These are phyloP conservation scores for Malus asiatica DNA, from an alignment of 306 rosid species.

Conservation along the genomic window DNA sequence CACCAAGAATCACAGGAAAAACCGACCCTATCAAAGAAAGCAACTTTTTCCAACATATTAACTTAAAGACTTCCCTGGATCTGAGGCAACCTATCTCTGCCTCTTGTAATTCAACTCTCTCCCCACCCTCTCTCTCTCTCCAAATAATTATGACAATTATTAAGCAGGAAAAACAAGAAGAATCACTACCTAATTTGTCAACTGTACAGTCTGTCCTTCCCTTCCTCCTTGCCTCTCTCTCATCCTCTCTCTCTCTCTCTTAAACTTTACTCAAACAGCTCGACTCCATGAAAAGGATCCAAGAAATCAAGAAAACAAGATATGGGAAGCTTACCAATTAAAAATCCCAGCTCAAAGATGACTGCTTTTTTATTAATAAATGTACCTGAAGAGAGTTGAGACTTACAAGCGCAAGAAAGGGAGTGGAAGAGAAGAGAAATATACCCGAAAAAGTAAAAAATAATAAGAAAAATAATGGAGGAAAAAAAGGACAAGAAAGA, in stretches of 20 bases:
- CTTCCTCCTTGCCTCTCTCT: constrained; percentile 11
- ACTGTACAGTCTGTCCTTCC: constrained; percentile 31
- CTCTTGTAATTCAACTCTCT: constrained; percentile 35
- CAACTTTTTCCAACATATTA: constrained; percentile 28
- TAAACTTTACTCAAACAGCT: constrained; percentile 18
- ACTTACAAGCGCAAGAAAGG: constrained; percentile 22
- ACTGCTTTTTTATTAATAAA: neutral
- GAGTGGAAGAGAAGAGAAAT: constrained; percentile 17
- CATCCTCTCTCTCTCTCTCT: neutral
- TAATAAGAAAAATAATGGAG: constrained; percentile 1
- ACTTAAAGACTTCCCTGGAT: constrained; percentile 65
- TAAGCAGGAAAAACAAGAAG: constrained; percentile 26
- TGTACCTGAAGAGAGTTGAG: constrained; percentile 19
- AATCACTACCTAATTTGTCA: constrained; percentile 63
- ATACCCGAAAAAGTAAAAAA: neutral
- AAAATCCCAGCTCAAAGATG: constrained; percentile 27
- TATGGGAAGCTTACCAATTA: constrained; percentile 20
- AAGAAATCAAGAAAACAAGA: constrained; percentile 25
- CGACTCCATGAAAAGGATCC: constrained; percentile 41
- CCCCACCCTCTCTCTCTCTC: neutral
- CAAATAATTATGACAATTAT: constrained; percentile 31
- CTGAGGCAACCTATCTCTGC: constrained; percentile 75
- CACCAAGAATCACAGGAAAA: constrained; percentile 80
- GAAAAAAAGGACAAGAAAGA: neutral
- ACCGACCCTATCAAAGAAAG: constrained; percentile 50